Base-by-base conservation (phyloP, 108 stramenopile species). In the Bacterosira constricta region DNA sequence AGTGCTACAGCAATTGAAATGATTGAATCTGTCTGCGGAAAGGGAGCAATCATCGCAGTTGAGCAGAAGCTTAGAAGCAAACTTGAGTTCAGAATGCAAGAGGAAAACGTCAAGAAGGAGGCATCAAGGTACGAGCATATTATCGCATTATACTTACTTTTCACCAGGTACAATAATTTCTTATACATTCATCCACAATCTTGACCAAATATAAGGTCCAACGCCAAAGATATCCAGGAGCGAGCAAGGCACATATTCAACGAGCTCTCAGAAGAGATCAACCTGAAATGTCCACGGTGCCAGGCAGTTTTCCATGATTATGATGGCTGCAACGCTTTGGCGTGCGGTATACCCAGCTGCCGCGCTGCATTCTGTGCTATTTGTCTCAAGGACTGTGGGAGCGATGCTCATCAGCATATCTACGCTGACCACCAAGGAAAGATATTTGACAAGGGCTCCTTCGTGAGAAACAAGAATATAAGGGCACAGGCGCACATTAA, bases 301-400 rank as follows among this genome's bases (percentile, higher is more conserved):
- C 11, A 66, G 20, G 18, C 32, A 11, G 79, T 50, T 35, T 83
- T 83, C 44, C 18, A 66, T 66, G 83, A 83, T 53, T 83, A 83
- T 47, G 75, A 71, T 17, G 83, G 83, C n/a, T 83, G 83, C 50
- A 80, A 83, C 39, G 83, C 83, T 20, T 59, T 83, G 38, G 71
- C 20, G 8, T 83, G 83, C 34, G 60, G 39, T 6, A 38, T 35
- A 21, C 42, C 55, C 8, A 36, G 34, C 13, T 83, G 79, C 29
- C 57, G 29, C 44, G 83, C 83, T 47, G 63, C 55, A 21, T 80
- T 83, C 38, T 83, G 83, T 54, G 83, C 83, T 11, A 72, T 83
- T 11, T 83, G 83, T 30, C 66, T 83, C 0, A 12, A 69, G 13
- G 82, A 83, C 66, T 83, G 82, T 57, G 82, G 75, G 10, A 13